These are phyloP conservation scores for Colletotrichum godetiae DNA, from an alignment of 2,329 filamentous ascomycete genomes.

Conservation along the genomic window DNA sequence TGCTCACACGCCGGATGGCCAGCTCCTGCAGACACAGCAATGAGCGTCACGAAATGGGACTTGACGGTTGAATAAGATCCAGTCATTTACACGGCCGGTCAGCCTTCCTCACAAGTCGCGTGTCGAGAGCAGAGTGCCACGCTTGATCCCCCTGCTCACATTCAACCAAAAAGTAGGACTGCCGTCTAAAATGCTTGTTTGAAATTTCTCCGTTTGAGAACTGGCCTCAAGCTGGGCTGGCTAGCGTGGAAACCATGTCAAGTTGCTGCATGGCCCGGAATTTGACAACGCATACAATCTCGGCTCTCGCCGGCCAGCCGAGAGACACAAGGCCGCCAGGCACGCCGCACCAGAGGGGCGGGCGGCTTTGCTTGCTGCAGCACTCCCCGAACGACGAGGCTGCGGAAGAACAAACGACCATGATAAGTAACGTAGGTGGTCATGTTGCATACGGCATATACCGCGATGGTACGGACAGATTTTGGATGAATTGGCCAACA, in stretches of 20 bases:
- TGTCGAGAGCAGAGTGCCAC: neutral
- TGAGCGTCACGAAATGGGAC: neutral
- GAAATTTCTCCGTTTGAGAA: neutral
- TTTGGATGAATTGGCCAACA: neutral
- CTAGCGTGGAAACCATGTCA: neutral
- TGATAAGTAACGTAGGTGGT: conserved; percentile 1
- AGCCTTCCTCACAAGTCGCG: neutral
- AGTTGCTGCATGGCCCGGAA: neutral
- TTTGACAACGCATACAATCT: neutral
- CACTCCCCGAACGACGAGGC: neutral
- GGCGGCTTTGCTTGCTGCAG: conserved; percentile 11
- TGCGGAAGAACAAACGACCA: conserved; percentile 12
- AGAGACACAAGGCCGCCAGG: neutral
- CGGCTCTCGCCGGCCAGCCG: neutral
- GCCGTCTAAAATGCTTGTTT: conserved; percentile 9
- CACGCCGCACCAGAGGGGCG: neutral
- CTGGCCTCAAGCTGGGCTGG: neutral
- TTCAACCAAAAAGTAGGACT: neutral
- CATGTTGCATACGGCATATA: neutral
- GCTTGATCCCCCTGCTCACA: neutral
- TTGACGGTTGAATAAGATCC: neutral
- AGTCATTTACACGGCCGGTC: neutral
- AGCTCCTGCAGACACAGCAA: neutral
- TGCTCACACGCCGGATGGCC: neutral
- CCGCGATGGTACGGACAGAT: neutral